These are phyloP conservation scores for Malassezia dermatis DNA, from an alignment of 1,284 basidiomycete species.

Conservation along the genomic window DNA sequence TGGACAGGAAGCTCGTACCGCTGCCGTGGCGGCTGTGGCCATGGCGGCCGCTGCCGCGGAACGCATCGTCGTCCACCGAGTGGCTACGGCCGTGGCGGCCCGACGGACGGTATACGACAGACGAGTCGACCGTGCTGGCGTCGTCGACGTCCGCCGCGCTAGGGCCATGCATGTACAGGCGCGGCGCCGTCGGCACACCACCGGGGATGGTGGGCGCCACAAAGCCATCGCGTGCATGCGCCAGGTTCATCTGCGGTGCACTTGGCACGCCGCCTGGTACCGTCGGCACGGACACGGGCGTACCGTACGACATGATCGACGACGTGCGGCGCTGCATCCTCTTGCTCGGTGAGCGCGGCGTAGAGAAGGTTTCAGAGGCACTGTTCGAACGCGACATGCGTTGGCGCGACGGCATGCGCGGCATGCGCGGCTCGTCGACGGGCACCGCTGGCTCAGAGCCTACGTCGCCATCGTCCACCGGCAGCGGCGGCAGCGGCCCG, in stretches of 20 bases:
- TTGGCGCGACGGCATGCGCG: background rate
- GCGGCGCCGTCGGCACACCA: slow-evolving; percentile 21
- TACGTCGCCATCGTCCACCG: background rate
- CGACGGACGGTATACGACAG: slow-evolving; percentile 17
- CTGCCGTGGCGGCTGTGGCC: slow-evolving; percentile 9
- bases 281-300: slow-evolving; percentile 17
- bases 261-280: slow-evolving; percentile 31
- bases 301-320: slow-evolving; percentile 7
- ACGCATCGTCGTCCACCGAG: background rate
- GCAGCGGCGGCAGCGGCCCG: background rate
- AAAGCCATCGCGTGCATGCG: slow-evolving; percentile 24
- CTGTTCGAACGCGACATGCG: background rate
- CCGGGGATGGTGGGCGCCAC: slow-evolving; percentile 16
- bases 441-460: background rate
- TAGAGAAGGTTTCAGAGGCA: background rate
- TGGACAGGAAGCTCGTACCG: slow-evolving; percentile 31
- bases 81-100: slow-evolving; percentile 17
- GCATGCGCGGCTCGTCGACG: background rate
- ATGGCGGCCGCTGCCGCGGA: background rate
- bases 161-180: slow-evolving; percentile 11
- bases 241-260: slow-evolving; percentile 26
- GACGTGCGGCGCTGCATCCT: slow-evolving; percentile 19
- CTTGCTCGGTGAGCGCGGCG: slow-evolving; percentile 3
- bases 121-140: slow-evolving; percentile 11
- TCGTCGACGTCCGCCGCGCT: slow-evolving; percentile 7